phyloP scores from a whole-genome alignment of 169 alveolate species.

The Plasmodium reichenowi region DNA sequence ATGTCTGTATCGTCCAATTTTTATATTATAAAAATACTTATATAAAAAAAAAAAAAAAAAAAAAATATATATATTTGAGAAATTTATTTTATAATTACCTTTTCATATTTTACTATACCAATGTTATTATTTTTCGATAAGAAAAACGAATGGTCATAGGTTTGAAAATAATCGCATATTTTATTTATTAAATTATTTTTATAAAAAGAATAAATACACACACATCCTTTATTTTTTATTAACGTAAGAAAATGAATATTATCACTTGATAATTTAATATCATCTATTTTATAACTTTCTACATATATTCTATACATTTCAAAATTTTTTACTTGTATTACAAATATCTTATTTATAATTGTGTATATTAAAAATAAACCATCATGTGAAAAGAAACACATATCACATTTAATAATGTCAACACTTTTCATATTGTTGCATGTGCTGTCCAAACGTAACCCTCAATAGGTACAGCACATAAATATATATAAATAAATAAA shows the following conservation, averaged over 20 bases:
- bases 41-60: background rate
- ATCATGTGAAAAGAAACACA: conserved; percentile 38
- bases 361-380: conserved; percentile 37
- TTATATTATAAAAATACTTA: no score
- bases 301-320: conserved; percentile 13
- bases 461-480: no score
- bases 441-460: no score
- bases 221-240: conserved; percentile 32
- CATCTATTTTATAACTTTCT: conserved; percentile 31
- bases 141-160: conserved; percentile 17
- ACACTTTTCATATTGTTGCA: conserved; percentile 6
- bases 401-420: conserved; percentile 8
- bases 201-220: conserved; percentile 31
- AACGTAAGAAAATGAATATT: conserved; percentile 39
- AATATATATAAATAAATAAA: no score
- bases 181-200: conserved; percentile 2
- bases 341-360: conserved; percentile 26
- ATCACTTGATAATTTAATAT: conserved; percentile 22
- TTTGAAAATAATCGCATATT: conserved; percentile 28
- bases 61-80: background rate
- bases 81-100: conserved; percentile 9
- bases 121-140: conserved; percentile 10
- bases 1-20: no score
- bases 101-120: conserved; percentile 35
- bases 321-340: conserved; percentile 14